phyloP scores from a whole-genome alignment of 148 eudicot species.

The Linanthus parryae region DNA sequence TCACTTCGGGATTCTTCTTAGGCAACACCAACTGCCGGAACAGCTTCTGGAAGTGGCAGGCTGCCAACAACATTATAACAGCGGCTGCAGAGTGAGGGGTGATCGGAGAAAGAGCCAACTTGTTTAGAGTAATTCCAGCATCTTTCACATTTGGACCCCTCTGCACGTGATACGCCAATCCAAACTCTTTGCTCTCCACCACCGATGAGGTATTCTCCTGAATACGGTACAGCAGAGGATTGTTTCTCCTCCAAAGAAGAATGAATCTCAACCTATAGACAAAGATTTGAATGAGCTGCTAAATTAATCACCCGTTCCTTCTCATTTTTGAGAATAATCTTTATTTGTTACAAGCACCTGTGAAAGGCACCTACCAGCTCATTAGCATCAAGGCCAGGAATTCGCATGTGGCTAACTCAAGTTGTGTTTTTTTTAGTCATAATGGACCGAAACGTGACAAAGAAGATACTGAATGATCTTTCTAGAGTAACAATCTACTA shows the following conservation, averaged over 20 bases:
- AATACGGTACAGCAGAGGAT: slow-evolving; percentile 31
- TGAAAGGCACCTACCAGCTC: no score
- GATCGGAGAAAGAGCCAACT: slow-evolving; percentile 73
- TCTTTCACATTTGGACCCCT: slow-evolving; percentile 89
- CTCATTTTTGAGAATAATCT: no score
- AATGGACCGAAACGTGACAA: no score
- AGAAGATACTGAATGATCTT: no score
- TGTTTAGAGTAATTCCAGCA: slow-evolving; percentile 87
- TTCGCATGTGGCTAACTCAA: no score
- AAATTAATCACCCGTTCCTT: no score
- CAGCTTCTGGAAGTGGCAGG: slow-evolving; percentile 40
- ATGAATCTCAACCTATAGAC: slow-evolving; percentile 66
- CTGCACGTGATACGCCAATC: slow-evolving; percentile 93
- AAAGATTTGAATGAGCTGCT: not conserved
- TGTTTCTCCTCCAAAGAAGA: slow-evolving; percentile 28
- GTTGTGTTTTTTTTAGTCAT: no score
- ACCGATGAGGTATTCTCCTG: slow-evolving; percentile 55
- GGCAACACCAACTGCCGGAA: no score
- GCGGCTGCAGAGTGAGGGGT: slow-evolving; percentile 77
- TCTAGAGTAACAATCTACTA: no score
- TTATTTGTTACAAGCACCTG: no score
- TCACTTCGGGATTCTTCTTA: no score
- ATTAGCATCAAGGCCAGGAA: no score
- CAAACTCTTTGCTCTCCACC: slow-evolving; percentile 57
- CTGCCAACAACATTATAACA: slow-evolving; percentile 54